phyloP scores from a whole-genome alignment of 108 stramenopile species.

The Asterionellopsis glacialis region DNA sequence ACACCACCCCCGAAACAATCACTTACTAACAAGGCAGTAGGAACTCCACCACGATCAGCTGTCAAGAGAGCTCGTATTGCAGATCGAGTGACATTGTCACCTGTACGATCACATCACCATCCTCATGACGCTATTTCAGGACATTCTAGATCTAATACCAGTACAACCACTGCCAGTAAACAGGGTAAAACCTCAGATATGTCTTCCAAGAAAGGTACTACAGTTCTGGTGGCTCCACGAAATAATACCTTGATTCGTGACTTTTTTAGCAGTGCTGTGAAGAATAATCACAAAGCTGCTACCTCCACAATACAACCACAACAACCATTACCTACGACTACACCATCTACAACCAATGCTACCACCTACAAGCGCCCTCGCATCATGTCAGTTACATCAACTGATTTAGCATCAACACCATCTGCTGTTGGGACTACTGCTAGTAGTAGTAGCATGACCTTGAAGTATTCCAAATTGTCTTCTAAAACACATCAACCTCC shows the following conservation, averaged over 20 bases:
- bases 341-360: not conserved
- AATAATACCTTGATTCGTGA: not conserved
- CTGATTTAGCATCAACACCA: too few relatives aligned
- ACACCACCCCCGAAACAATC: not conserved
- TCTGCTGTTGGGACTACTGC: too few relatives aligned
- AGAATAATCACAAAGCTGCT: not conserved
- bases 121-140: too few relatives aligned
- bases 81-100: not conserved
- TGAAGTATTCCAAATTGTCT: not conserved
- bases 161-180: not conserved
- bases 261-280: not conserved
- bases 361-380: not conserved
- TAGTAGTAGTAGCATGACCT: conserved; percentile 5
- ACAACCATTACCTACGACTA: too few relatives aligned
- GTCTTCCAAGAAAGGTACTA: not conserved
- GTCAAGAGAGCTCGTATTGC: not conserved
- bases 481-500: not conserved
- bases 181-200: not conserved
- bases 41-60: too few relatives aligned
- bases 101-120: too few relatives aligned
- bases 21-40: not conserved
- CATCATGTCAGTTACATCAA: too few relatives aligned
- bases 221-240: not conserved
- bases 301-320: not conserved
- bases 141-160: too few relatives aligned